phyloP scores from a whole-genome alignment of 2,329 filamentous ascomycete species.

The Capronia coronata region DNA sequence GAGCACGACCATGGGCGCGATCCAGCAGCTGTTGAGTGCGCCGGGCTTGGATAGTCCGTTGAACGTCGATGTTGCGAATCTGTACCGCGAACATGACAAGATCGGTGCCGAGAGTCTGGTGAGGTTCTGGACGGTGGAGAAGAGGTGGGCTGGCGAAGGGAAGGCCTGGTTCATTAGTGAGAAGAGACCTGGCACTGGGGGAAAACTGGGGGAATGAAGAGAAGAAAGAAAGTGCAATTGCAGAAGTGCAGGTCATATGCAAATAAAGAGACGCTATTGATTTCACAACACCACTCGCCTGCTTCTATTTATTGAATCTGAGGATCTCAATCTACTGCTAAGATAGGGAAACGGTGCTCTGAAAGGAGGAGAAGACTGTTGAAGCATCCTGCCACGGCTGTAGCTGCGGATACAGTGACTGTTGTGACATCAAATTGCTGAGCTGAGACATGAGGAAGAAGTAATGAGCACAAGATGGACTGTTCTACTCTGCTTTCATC shows the following conservation, averaged over 20 bases:
- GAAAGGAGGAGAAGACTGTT: too few relatives aligned
- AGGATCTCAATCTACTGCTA: too few relatives aligned
- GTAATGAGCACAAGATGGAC: too few relatives aligned
- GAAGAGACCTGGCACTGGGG: constrained; percentile 23
- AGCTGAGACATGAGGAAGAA: too few relatives aligned
- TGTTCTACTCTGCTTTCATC: too few relatives aligned
- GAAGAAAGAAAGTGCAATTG: not conserved
- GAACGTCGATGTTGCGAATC: constrained; percentile 44
- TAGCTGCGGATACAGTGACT: too few relatives aligned
- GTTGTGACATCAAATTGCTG: too few relatives aligned
- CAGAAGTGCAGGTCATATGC: not conserved
- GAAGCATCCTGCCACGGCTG: too few relatives aligned
- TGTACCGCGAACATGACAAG: constrained; percentile 41
- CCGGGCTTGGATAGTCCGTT: constrained; percentile 44
- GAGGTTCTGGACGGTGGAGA: constrained; percentile 43
- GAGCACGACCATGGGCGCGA: constrained; percentile 40
- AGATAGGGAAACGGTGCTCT: too few relatives aligned
- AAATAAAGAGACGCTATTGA: not conserved
- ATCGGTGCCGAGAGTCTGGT: constrained; percentile 43
- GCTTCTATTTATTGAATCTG: too few relatives aligned
- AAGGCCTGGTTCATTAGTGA: constrained; percentile 27
- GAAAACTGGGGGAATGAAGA: constrained; percentile 18
- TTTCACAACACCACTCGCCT: too few relatives aligned
- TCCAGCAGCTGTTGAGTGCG: constrained; percentile 43
- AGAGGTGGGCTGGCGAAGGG: constrained; percentile 39